These are phyloP conservation scores for Macrotyloma uniflorum DNA, from an alignment of 306 rosid species.

Conservation along the genomic window DNA sequence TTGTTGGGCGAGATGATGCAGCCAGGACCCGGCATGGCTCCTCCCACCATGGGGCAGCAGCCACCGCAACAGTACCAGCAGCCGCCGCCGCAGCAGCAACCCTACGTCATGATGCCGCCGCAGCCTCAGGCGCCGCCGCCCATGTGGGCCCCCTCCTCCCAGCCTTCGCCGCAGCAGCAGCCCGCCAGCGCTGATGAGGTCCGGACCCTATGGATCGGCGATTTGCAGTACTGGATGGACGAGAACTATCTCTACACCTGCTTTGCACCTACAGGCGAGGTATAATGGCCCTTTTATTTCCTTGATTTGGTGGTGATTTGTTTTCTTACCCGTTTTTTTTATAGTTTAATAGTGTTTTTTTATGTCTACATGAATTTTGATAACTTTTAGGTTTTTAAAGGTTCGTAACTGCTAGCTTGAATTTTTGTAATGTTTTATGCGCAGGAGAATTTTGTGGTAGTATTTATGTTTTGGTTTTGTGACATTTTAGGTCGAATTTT, in stretches of 20 bases:
- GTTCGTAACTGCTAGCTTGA: not conserved
- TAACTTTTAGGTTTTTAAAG: not conserved
- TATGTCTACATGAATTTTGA: not conserved
- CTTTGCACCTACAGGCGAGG: constrained; percentile 86
- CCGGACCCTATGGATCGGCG: constrained; percentile 97
- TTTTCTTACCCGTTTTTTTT: not conserved
- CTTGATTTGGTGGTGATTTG: not conserved
- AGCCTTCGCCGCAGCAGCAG: constrained; percentile 47
- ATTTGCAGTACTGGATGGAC: constrained; percentile 97
- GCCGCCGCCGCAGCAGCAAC: constrained; percentile 41
- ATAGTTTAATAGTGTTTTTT: not conserved
- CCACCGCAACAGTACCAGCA: constrained; percentile 65
- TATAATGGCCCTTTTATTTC: not conserved
- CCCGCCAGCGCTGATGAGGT: constrained; percentile 75
- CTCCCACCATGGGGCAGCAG: constrained; percentile 61
- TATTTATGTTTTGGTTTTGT: not conserved
- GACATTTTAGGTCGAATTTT: not conserved
- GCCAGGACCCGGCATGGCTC: constrained; percentile 72
- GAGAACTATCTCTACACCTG: constrained; percentile 70
- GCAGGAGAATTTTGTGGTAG: not conserved
- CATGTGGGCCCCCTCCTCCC: constrained; percentile 65
- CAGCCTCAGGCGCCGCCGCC: constrained; percentile 55
- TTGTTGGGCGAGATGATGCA: constrained; percentile 68
- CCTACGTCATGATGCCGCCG: constrained; percentile 86
- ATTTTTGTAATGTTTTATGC: not conserved